Evolutionary conservation across 805 yeast species (phyloP).

Genomic region (Saturnispora mendoncae): DNA sequence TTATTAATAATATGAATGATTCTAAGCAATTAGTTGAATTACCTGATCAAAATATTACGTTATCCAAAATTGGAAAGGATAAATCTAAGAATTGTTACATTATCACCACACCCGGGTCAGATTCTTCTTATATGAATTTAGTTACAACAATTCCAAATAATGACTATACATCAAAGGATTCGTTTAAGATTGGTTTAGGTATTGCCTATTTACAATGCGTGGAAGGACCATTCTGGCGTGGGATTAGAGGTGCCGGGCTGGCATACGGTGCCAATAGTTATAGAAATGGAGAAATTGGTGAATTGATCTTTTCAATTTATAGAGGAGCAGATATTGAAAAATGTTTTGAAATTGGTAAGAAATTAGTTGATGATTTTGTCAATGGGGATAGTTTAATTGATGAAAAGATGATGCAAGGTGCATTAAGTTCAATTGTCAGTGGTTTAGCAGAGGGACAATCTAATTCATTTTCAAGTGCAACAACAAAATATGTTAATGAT

Average conservation of each 20-base stretch:
- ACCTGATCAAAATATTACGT: slow-evolving; percentile 46
- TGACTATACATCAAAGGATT: slow-evolving; percentile 47
- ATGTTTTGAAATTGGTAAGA: slow-evolving; percentile 49
- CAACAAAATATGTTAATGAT: slow-evolving; percentile 55
- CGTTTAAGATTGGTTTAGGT: slow-evolving; percentile 62
- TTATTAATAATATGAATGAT: slow-evolving; percentile 19
- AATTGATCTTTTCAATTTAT: slow-evolving; percentile 56
- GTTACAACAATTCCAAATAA: slow-evolving; percentile 49
- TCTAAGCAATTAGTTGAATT: slow-evolving; percentile 20
- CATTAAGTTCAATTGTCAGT: slow-evolving; percentile 68
- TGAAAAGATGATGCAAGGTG: slow-evolving; percentile 52
- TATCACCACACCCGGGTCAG: slow-evolving; percentile 74
- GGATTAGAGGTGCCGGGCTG: slow-evolving; percentile 87
- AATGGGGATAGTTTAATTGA: slow-evolving; percentile 49
- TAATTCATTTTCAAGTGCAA: slow-evolving; percentile 58
- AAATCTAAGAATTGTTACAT: slow-evolving; percentile 51
- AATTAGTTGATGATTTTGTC: slow-evolving; percentile 54
- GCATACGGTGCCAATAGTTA: slow-evolving; percentile 79
- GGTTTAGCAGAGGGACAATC: slow-evolving; percentile 59
- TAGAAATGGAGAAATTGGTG: slow-evolving; percentile 56
- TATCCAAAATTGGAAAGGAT: slow-evolving; percentile 45
- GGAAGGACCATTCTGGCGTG: slow-evolving; percentile 97
- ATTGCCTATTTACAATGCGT: slow-evolving; percentile 72
- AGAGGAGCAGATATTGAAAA: slow-evolving; percentile 77
- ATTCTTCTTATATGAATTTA: slow-evolving; percentile 61